Base-by-base conservation (phyloP, 2,329 filamentous ascomycete species). In the Hypoxylon sp. region DNA sequence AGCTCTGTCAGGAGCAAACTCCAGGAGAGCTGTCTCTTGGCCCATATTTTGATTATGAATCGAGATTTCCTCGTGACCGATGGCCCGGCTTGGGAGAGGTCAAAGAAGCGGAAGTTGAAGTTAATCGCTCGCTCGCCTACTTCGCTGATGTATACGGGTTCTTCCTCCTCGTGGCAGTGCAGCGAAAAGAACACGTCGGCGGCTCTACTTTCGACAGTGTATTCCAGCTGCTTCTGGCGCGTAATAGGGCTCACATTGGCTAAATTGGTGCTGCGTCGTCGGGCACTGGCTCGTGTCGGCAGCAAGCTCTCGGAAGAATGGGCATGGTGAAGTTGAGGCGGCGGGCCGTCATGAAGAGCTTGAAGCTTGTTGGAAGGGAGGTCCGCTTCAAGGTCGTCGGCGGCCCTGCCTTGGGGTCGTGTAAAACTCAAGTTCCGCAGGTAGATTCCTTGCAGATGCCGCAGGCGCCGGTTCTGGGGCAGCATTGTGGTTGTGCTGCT, bases 101-200 rank as follows among this genome's bases (percentile, higher is more conserved):
- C 91, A 77, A 98, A 97, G 77, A 92, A 91, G 47, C 89, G 89
- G 78, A 97, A 98, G 74, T 92, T 93, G 70, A 96, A 96, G 78
- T 98, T 98, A 80, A 93, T 94, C n/a, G 92, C 90, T 75, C 89
- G 89, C 73, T 92, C 87, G 29, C 90, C 87, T 21, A 92, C 85
- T 80, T 98, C 95, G 76, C 94, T 97, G 74, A 97, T 88, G 78
- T 98, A 98, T n/a, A 98, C 82, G 0, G 95, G 94, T 15, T 93
- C 90, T 51, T 85, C 80, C 56, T 89, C 80, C 2, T 82, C 87
- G 1, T 87, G 82, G 50, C 90, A 87, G 79, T 98, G 94, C 56
- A 98, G 78, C 2, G 93, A 92, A 79, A 97, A 96, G 85, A 97
- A 98, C 15, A 91, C 90, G 80, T 98, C 92, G n/a, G 91, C 93